These are phyloP conservation scores for Pseudofabraea citricarpa DNA, from an alignment of 2,329 filamentous ascomycete species.

Conservation along the genomic window DNA sequence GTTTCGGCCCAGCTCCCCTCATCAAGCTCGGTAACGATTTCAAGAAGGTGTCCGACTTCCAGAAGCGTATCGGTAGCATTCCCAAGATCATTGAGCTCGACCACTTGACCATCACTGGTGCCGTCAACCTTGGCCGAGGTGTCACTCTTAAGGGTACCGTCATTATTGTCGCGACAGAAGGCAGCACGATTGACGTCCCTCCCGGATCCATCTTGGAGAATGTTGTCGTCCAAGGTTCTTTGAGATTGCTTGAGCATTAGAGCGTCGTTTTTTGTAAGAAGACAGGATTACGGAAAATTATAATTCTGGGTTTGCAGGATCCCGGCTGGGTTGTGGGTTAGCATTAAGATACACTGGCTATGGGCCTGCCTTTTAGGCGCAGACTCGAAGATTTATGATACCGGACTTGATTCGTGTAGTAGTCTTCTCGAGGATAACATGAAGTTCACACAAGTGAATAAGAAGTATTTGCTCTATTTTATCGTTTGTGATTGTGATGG, in stretches of 20 bases:
- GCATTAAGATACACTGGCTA: no score
- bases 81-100: slow-evolving; percentile 89
- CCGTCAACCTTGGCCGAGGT: slow-evolving; percentile 92
- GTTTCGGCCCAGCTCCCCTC: slow-evolving; percentile 92
- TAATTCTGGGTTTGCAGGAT: no score
- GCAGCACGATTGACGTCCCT: slow-evolving; percentile 95
- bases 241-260: slow-evolving; percentile 68
- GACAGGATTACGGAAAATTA: no score
- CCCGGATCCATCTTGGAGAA: slow-evolving; percentile 97
- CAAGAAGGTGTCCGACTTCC: slow-evolving; percentile 99
- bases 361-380: no score
- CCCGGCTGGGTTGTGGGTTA: no score
- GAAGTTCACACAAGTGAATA: no score
- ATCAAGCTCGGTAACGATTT: slow-evolving; percentile 99
- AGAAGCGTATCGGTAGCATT: slow-evolving; percentile 80
- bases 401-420: no score
- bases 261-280: slow-evolving; percentile 7
- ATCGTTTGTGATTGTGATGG: no score
- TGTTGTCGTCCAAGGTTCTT: slow-evolving; percentile 95
- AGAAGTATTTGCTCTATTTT: no score
- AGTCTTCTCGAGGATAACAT: no score
- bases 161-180: slow-evolving; percentile 97
- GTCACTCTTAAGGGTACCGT: slow-evolving; percentile 97
- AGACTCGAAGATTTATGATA: no score
- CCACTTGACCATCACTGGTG: slow-evolving; percentile 95